Percentiles rank a stretch among this genome's conserved stretches.
Evolutionary conservation across 129 eudicot species (phyloP).

Genomic region (Tanacetum coccineum): DNA sequence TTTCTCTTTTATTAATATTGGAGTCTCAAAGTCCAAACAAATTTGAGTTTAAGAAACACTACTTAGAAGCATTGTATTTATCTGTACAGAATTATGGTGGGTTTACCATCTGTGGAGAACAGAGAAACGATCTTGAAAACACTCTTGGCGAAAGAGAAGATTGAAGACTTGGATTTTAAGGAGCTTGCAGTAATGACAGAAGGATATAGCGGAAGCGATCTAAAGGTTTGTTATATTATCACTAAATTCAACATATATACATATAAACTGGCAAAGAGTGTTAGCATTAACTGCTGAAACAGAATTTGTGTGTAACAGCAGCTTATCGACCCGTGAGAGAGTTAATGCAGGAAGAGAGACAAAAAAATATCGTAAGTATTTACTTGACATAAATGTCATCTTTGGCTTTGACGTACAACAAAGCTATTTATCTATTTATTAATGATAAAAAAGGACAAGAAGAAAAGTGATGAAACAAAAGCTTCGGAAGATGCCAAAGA

Average conservation of each 20-base stretch:
- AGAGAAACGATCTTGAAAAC: slow-evolving; percentile 87
- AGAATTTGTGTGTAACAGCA: slow-evolving; percentile 91
- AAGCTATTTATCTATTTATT: background rate
- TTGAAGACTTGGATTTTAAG: slow-evolving; percentile 62
- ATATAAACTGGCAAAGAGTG: slow-evolving; percentile 15
- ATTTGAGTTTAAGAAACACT: background rate
- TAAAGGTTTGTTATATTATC: slow-evolving; percentile 61
- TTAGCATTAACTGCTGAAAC: slow-evolving; percentile 46
- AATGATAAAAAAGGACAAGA: slow-evolving; percentile 44
- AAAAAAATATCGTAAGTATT: slow-evolving; percentile 51
- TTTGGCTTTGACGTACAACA: background rate
- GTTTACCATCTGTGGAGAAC: slow-evolving; percentile 75
- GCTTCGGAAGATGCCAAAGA: slow-evolving; percentile 10
- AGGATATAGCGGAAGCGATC: slow-evolving; percentile 98
- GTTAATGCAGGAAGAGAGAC: slow-evolving; percentile 76
- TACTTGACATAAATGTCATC: slow-evolving; percentile 1
- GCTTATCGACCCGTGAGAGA: slow-evolving; percentile 97
- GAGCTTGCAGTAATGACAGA: slow-evolving; percentile 95
- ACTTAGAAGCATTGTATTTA: background rate
- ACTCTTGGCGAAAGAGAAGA: slow-evolving; percentile 72
- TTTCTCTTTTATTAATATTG: background rate
- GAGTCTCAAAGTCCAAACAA: background rate
- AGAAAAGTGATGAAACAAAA: slow-evolving; percentile 33
- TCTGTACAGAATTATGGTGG: slow-evolving; percentile 82
- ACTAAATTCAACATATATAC: slow-evolving; percentile 5